Evolutionary conservation across 2,329 filamentous ascomycete species (phyloP), one percentile per base, ranked within the genome.

Genomic region (Ascocoryne sarcoides): DNA sequence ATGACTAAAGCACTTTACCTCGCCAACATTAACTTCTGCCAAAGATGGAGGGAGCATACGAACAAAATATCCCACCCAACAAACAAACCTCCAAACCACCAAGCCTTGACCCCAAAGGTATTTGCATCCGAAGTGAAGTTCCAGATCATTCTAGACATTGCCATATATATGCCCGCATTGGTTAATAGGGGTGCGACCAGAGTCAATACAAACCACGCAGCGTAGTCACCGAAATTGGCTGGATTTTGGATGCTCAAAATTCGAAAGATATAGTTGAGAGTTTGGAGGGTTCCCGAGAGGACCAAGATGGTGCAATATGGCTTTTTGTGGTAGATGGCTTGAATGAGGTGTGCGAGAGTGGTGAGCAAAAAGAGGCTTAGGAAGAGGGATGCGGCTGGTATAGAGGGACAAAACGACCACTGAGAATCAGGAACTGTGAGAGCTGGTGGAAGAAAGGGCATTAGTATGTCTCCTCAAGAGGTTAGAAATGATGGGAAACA

Each of bases 261-360:
- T 14, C 52, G 39, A 16, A 51, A 43, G 17, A 50, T 32, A 28
- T 48, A 52, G 16, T 37, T 34, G 16, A 45, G 17, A 9, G 40
- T 48, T 32, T 55, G 48, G 10, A 34, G 21, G 18, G 44, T 9
- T 16, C 32, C 44, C 7, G 41, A 46, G 2, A 28, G 15, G 18
- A 48, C 28, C 14, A 54, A 41, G 10, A 50, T 44, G 47, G 47
- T 50, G 30, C 39, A 35, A n/a, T 44, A 40, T 39, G 50, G 48
- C 47, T 60, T 62, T 23, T 55, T 58, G 42, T 58, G 55, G 2
- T 49, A 32, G 16, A 60, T 48, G 1, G 56, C 60, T 49, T 65
- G 62, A 1, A 48, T 35, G 2, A 58, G 31, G 42, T 65, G 63
- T 1, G 39, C 43, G 5, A 56, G 33, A 1, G 57, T 49, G 1